Evolutionary conservation across 345 rosid species (phyloP).

Genomic region (Salix dunnii): DNA sequence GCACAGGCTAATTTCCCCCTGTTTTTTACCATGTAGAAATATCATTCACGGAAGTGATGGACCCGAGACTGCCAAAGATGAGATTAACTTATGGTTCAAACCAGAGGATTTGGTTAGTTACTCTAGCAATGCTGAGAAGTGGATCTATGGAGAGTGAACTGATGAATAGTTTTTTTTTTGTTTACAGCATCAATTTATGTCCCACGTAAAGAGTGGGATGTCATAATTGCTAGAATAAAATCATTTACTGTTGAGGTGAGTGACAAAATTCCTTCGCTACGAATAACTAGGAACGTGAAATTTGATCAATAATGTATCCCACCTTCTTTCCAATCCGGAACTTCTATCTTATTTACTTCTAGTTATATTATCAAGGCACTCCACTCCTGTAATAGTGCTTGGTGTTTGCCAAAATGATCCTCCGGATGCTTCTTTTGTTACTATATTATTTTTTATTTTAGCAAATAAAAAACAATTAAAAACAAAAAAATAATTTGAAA

Average conservation of each 20-base stretch:
- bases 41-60: conserved; percentile 99
- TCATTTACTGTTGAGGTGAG: conserved; percentile 10
- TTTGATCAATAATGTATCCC: conserved; percentile 5
- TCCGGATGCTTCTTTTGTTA: not conserved
- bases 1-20: not conserved
- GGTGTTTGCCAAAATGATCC: not conserved
- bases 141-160: conserved; percentile 80
- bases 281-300: not conserved
- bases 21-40: conserved; percentile 47
- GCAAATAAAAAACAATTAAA: too few species aligned
- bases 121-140: conserved; percentile 79
- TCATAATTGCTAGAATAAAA: conserved; percentile 33
- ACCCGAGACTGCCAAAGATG: conserved; percentile 92
- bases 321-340: conserved; percentile 4
- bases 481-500: too few species aligned
- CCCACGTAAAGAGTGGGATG: conserved; percentile 22
- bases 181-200: conserved; percentile 9
- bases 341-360: not conserved
- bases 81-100: conserved; percentile 89
- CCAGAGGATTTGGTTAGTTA: conserved; percentile 87
- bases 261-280: not conserved
- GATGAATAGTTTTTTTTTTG: conserved; percentile 14
- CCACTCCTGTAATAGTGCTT: not conserved
- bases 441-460: too few species aligned
- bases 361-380: not conserved